phyloP scores from a whole-genome alignment of 2,329 filamentous ascomycete genomes.

The Apiospora arundinis region DNA sequence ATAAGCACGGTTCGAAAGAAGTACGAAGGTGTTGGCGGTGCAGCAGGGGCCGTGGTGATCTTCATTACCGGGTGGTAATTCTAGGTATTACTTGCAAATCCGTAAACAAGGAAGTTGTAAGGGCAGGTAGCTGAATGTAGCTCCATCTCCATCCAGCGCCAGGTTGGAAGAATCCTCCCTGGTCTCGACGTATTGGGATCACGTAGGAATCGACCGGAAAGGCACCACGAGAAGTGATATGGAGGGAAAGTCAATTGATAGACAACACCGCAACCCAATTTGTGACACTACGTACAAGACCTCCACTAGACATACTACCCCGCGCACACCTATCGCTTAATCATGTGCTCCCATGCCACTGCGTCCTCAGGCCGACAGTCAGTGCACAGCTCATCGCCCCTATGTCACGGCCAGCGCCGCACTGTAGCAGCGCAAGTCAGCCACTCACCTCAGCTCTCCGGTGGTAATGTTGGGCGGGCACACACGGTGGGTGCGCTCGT shows the following conservation, averaged over 20 bases:
- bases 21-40: background rate
- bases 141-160: background rate
- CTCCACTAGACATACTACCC: constrained; percentile 33
- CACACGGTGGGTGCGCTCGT: background rate
- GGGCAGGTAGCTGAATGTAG: background rate
- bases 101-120: background rate
- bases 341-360: constrained; percentile 41
- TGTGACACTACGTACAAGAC: background rate
- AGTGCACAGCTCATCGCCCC: constrained; percentile 40
- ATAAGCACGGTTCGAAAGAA: background rate
- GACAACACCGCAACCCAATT: background rate
- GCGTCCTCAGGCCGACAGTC: constrained; percentile 39
- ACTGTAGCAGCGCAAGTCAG: background rate
- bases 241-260: background rate
- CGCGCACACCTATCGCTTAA: constrained; percentile 35
- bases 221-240: background rate
- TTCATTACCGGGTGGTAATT: background rate
- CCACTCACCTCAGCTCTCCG: constrained; percentile 38
- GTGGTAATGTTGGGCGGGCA: constrained; percentile 33
- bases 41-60: background rate
- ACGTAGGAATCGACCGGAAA: background rate
- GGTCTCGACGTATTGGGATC: background rate
- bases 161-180: background rate
- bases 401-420: constrained; percentile 26
- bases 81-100: background rate